Evolutionary conservation across 2,329 filamentous ascomycete genomes (phyloP).

Genomic region (Ascochyta rabiei): DNA sequence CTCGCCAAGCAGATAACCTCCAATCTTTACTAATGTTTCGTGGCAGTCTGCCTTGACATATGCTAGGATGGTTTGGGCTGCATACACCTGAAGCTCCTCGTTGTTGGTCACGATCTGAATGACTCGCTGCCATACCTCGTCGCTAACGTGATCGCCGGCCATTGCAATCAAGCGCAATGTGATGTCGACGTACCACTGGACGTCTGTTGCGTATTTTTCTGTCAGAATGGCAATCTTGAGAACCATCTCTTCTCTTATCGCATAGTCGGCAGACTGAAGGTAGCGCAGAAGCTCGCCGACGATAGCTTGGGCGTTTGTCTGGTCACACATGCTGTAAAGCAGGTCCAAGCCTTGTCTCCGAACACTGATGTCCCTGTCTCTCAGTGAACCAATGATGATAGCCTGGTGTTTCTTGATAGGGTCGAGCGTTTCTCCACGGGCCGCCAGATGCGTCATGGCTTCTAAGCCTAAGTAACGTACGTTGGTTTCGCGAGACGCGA

Average conservation of each 20-base stretch:
- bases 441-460: conserved; percentile 97
- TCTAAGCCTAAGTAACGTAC: conserved; percentile 94
- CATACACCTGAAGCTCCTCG: conserved; percentile 95
- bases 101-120: conserved; percentile 99
- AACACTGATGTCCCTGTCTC: conserved; percentile 96
- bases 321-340: conserved; percentile 99
- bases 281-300: conserved; percentile 94
- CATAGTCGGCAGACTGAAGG: conserved; percentile 94
- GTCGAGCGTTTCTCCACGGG: conserved; percentile 89
- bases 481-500: conserved; percentile 95
- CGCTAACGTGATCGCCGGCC: conserved; percentile 97
- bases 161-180: conserved; percentile 92
- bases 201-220: conserved; percentile 97
- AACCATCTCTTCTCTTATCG: conserved; percentile 98
- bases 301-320: conserved; percentile 90
- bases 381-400: conserved; percentile 91
- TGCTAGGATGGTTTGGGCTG: conserved; percentile 88
- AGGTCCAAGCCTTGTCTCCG: conserved; percentile 93
- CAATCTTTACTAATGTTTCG: conserved; percentile 97
- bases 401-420: conserved; percentile 98
- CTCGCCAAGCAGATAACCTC: conserved; percentile 92
- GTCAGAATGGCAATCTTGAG: conserved; percentile 98
- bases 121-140: conserved; percentile 98
- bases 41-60: conserved; percentile 96
- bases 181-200: conserved; percentile 99